A percentile compares a stretch with the other conserved stretches of the same genome.
These are phyloP conservation scores for Epichloe bromicola DNA, from an alignment of 2,329 filamentous ascomycete species.

Conservation along the genomic window DNA sequence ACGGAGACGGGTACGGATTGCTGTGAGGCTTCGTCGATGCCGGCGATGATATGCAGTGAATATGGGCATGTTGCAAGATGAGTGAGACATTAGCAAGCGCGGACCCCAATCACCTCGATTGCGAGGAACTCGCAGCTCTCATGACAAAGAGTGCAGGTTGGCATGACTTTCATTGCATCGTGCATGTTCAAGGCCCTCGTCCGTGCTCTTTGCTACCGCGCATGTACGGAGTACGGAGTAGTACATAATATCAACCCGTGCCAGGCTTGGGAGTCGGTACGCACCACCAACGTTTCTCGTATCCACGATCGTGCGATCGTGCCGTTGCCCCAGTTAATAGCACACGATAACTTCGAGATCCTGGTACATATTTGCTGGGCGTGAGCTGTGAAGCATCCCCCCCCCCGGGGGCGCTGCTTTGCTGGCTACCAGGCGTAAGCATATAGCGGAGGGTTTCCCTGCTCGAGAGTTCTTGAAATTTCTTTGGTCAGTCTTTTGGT, in stretches of 20 bases:
- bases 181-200: too few species aligned
- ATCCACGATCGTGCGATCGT: conserved; percentile 1
- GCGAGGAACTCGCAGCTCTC: too few species aligned
- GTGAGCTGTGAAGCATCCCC: too few species aligned
- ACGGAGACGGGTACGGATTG: neutral
- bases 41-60: neutral
- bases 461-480: neutral
- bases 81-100: too few species aligned
- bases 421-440: neutral
- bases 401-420: neutral
- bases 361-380: neutral
- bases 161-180: too few species aligned
- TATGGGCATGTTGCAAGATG: too few species aligned
- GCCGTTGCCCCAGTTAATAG: neutral
- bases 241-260: neutral
- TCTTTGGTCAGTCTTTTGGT: neutral
- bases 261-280: neutral
- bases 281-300: neutral
- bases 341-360: neutral
- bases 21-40: neutral
- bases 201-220: neutral
- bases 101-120: too few species aligned
- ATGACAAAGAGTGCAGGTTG: too few species aligned
- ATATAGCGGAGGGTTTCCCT: neutral
- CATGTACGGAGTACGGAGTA: neutral